Percentiles rank a stretch among this genome's conserved stretches.
Conservation (phyloP, 345 rosid species). For the Dimocarpus longan region DNA sequence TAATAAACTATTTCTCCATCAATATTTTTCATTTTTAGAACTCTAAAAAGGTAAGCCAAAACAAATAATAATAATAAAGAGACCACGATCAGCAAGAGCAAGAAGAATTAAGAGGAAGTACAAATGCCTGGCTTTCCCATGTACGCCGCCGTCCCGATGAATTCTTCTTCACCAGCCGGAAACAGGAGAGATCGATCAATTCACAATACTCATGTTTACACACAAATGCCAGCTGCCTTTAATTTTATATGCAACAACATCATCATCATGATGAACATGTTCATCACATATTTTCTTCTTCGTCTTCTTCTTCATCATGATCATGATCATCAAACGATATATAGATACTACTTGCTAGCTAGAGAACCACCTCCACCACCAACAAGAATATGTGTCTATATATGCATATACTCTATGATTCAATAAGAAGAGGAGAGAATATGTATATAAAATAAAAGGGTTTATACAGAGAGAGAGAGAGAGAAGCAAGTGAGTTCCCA, state of each 20-base stretch:
- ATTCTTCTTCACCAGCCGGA: slow-evolving; percentile 8
- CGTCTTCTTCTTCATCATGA: slow-evolving; percentile 10
- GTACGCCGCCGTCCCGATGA: slow-evolving; percentile 33
- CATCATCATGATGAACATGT: background rate
- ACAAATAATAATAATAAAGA: background rate
- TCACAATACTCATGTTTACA: background rate
- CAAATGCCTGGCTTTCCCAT: slow-evolving; percentile 50
- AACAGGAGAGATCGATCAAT: background rate
- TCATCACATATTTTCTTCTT: background rate
- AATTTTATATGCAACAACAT: background rate
- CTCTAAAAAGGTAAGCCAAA: background rate
- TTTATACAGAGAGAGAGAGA: background rate
- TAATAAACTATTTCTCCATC: background rate
- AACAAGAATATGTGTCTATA: too few species aligned
- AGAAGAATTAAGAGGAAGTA: background rate
- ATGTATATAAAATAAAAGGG: background rate
- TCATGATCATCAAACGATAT: background rate
- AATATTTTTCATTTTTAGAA: background rate
- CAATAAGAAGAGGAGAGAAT: background rate
- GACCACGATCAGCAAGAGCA: background rate
- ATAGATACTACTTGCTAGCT: background rate
- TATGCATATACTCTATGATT: background rate
- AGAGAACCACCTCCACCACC: background rate
- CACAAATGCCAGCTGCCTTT: background rate
- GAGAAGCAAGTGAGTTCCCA: slow-evolving; percentile 18